These are phyloP conservation scores for Cryptomeria japonica DNA, from an alignment of 75 land plant genomes.

Conservation along the genomic window DNA sequence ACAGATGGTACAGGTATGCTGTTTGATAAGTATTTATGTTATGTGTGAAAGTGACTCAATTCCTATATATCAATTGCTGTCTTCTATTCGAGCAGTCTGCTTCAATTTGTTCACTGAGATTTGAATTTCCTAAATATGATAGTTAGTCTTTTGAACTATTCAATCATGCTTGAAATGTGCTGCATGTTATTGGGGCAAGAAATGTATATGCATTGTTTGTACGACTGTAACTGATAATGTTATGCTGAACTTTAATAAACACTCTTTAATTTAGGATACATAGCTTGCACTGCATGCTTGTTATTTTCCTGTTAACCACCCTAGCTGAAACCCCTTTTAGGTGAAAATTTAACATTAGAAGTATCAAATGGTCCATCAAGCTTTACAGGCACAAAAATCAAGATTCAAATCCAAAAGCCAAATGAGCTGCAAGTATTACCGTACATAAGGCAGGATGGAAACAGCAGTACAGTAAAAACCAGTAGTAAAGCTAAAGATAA, in stretches of 20 bases:
- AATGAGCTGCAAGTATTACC: background rate
- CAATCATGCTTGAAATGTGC: background rate
- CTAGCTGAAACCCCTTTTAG: background rate
- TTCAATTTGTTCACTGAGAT: background rate
- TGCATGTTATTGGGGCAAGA: background rate
- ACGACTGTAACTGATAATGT: background rate
- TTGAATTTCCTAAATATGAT: background rate
- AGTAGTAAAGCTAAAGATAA: background rate
- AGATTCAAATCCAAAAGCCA: background rate
- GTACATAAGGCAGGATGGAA: background rate
- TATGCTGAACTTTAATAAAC: background rate
- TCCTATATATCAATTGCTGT: background rate
- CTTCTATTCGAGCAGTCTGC: background rate
- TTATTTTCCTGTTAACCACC: background rate
- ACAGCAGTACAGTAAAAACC: background rate
- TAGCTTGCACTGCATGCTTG: background rate
- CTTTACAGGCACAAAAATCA: background rate
- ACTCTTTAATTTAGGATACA: background rate
- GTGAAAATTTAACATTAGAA: background rate
- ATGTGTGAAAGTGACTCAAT: background rate
- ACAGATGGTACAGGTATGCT: conserved; percentile 37
- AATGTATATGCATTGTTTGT: background rate
- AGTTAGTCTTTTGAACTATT: background rate
- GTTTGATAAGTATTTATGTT: background rate
- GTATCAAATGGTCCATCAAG: background rate